These are phyloP conservation scores for Dioscorea alata DNA, from an alignment of 106 monocot species.

Conservation along the genomic window DNA sequence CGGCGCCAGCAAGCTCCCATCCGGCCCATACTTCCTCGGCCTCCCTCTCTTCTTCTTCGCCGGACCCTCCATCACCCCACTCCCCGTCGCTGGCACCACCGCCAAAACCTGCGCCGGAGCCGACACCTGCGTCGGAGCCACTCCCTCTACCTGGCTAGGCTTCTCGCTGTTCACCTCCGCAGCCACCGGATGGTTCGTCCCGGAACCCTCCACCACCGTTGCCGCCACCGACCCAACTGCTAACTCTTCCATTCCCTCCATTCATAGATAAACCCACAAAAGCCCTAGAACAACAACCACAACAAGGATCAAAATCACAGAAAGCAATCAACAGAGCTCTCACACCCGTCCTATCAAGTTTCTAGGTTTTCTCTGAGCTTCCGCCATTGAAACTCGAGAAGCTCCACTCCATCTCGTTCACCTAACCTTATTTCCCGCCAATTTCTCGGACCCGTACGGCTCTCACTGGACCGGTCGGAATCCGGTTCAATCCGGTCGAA, in stretches of 20 bases:
- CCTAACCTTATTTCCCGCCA: background rate
- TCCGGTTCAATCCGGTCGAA: background rate
- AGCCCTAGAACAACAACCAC: background rate
- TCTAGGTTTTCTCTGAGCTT: background rate
- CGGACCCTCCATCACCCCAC: background rate
- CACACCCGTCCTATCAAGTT: background rate
- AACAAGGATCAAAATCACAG: background rate
- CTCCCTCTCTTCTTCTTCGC: conserved; percentile 70
- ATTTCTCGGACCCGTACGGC: background rate
- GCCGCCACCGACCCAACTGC: conserved; percentile 3
- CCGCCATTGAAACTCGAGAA: conserved; percentile 12
- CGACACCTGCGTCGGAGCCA: background rate
- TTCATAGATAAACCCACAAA: conserved; percentile 13
- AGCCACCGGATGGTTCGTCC: background rate
- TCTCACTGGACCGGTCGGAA: background rate
- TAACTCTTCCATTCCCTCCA: conserved; percentile 26
- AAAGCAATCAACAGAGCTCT: background rate
- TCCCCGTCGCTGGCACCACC: background rate
- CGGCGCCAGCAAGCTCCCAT: conserved; percentile 55
- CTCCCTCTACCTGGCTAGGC: background rate
- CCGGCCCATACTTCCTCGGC: conserved; percentile 76
- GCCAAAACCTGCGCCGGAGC: background rate
- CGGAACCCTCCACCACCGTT: too few relatives aligned
- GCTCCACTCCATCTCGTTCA: background rate
- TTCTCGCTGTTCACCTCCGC: conserved; percentile 11